Conservation (phyloP, 2,329 filamentous ascomycete species). For the Chaetomiaceae sp. region DNA sequence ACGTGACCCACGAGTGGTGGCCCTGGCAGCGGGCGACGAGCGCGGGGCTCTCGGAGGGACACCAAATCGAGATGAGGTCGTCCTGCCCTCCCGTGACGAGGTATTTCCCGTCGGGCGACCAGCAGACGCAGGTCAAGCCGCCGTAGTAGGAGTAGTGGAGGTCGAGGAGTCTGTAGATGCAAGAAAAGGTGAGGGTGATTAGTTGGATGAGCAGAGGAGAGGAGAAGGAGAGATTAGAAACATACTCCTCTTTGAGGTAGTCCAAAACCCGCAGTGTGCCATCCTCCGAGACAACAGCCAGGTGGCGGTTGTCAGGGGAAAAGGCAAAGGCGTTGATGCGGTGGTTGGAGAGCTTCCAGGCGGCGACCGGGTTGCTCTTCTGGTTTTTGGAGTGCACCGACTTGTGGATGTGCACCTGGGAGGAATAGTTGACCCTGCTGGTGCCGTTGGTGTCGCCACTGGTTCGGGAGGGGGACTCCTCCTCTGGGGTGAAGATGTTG, state of each 20-base stretch:
- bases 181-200: neutral
- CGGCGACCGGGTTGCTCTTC: conserved; percentile 85
- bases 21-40: conserved; percentile 91
- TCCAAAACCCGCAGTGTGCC: conserved; percentile 86
- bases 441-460: conserved; percentile 34
- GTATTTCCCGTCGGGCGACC: conserved; percentile 96
- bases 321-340: conserved; percentile 89
- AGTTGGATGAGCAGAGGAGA: neutral
- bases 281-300: conserved; percentile 89
- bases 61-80: conserved; percentile 95
- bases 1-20: conserved; percentile 92
- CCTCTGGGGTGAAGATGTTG: conserved; percentile 69
- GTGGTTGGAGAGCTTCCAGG: conserved; percentile 89
- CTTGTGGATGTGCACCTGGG: conserved; percentile 70
- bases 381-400: conserved; percentile 93
- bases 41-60: conserved; percentile 63
- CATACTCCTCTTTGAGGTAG: conserved; percentile 83
- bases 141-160: conserved; percentile 91
- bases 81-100: conserved; percentile 94
- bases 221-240: neutral
- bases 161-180: conserved; percentile 64
- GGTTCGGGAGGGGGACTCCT: conserved; percentile 55
- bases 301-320: conserved; percentile 79
- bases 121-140: conserved; percentile 86
- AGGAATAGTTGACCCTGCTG: conserved; percentile 36